Percentiles rank a stretch among this genome's conserved stretches.
These are phyloP conservation scores for Xylariomycetidae sp. DNA, from an alignment of 2,329 filamentous ascomycete genomes.

Conservation along the genomic window DNA sequence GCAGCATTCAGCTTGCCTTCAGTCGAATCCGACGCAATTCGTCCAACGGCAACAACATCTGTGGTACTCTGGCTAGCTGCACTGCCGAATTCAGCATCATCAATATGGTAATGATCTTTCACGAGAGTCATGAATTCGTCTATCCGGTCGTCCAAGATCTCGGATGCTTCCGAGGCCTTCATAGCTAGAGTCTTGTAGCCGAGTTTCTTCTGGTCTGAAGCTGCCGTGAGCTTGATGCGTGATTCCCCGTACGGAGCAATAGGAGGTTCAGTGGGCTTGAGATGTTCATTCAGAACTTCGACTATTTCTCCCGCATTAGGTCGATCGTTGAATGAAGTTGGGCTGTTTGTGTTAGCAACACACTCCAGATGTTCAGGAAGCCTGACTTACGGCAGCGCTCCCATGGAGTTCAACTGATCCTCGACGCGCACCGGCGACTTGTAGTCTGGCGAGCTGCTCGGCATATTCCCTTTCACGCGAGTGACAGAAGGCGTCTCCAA, in stretches of 20 bases:
- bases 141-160: slow-evolving; percentile 91
- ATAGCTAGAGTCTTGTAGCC: slow-evolving; percentile 90
- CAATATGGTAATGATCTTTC: slow-evolving; percentile 68
- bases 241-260: slow-evolving; percentile 68
- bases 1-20: slow-evolving; percentile 83
- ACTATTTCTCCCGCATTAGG: slow-evolving; percentile 74
- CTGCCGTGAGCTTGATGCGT: slow-evolving; percentile 78
- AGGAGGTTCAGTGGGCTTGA: slow-evolving; percentile 62
- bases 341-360: slow-evolving; percentile 28
- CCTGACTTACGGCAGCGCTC: slow-evolving; percentile 31
- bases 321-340: slow-evolving; percentile 70
- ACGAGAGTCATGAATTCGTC: slow-evolving; percentile 78
- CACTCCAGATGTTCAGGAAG: background rate
- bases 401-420: slow-evolving; percentile 35
- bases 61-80: slow-evolving; percentile 79
- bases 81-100: slow-evolving; percentile 80
- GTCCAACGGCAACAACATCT: slow-evolving; percentile 84
- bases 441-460: slow-evolving; percentile 40
- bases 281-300: slow-evolving; percentile 76
- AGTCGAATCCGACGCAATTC: slow-evolving; percentile 82
- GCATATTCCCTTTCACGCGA: slow-evolving; percentile 38
- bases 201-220: slow-evolving; percentile 86
- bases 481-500: slow-evolving; percentile 44
- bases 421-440: slow-evolving; percentile 37
- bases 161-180: slow-evolving; percentile 88